A percentile compares a stretch with the other conserved stretches of the same genome.
These are phyloP conservation scores for Eremomyces bilateralis DNA, from an alignment of 495 filamentous ascomycete genomes.

Conservation along the genomic window DNA sequence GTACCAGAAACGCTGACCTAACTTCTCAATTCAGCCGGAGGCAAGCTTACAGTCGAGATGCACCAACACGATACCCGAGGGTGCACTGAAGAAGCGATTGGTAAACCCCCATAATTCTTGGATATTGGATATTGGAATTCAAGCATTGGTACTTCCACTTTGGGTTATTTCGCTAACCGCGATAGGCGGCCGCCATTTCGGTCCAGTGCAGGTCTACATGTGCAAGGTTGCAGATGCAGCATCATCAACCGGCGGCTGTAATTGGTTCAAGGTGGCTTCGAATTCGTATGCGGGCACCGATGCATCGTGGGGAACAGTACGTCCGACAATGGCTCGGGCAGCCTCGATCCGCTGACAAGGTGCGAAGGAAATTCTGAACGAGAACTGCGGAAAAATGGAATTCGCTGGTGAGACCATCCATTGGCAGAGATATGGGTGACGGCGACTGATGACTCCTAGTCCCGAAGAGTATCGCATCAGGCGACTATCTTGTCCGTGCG, in stretches of 20 bases:
- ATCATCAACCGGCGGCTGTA: conserved; percentile 18
- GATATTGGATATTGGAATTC: too few species aligned
- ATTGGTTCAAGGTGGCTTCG: conserved; percentile 15
- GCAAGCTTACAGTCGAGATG: conserved; percentile 27
- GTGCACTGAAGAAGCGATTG: conserved; percentile 25
- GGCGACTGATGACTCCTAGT: conserved; percentile 1
- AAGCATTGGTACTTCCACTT: too few species aligned
- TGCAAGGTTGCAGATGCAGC: conserved; percentile 28
- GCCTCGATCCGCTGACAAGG: background rate
- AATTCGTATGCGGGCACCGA: conserved; percentile 11
- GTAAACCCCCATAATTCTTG: too few species aligned
- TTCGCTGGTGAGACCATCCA: conserved; percentile 3
- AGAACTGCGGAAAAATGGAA: conserved; percentile 12
- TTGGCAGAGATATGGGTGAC: background rate
- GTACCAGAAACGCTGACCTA: conserved; percentile 1
- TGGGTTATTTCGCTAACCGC: too few species aligned
- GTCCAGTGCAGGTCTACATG: conserved; percentile 32
- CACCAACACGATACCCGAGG: conserved; percentile 25
- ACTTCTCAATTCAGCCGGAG: conserved; percentile 15
- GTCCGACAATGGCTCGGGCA: too few species aligned
- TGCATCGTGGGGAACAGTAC: conserved; percentile 10
- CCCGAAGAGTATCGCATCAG: conserved; percentile 9
- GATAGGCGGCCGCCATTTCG: conserved; percentile 31
- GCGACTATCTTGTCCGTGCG: conserved; percentile 12
- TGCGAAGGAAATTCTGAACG: conserved; percentile 11